These are phyloP conservation scores for Puccinia triticina DNA, from an alignment of 1,284 basidiomycete species.

Conservation along the genomic window DNA sequence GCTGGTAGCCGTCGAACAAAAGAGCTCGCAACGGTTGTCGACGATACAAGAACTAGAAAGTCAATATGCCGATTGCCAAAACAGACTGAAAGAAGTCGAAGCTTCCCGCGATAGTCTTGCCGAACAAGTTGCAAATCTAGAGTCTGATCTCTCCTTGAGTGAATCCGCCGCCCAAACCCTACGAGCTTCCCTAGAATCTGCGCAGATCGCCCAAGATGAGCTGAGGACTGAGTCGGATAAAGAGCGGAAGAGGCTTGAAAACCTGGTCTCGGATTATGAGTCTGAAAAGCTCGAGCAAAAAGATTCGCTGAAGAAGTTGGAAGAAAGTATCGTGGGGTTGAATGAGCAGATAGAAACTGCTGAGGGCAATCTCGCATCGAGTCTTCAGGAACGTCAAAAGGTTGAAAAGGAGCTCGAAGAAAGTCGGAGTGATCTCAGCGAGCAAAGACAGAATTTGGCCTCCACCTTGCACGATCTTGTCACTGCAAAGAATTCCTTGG, in stretches of 20 bases:
- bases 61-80: slow-evolving; percentile 1
- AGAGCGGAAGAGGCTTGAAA: slow-evolving; percentile 27
- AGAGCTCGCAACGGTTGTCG: background rate
- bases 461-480: slow-evolving; percentile 42
- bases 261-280: background rate
- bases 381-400: slow-evolving; percentile 4
- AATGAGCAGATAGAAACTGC: slow-evolving; percentile 19
- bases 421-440: slow-evolving; percentile 26
- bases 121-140: slow-evolving; percentile 16
- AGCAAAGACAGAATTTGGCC: slow-evolving; percentile 39
- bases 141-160: slow-evolving; percentile 32
- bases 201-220: slow-evolving; percentile 12
- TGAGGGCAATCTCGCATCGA: slow-evolving; percentile 22
- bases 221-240: background rate
- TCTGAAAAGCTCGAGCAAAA: slow-evolving; percentile 17
- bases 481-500: slow-evolving; percentile 26
- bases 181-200: background rate
- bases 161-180: slow-evolving; percentile 12
- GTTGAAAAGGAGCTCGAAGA: slow-evolving; percentile 23
- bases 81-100: background rate
- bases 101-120: slow-evolving; percentile 2
- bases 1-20: background rate
- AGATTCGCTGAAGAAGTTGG: slow-evolving; percentile 17
- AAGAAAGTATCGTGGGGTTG: slow-evolving; percentile 12
- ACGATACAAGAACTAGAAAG: slow-evolving; percentile 17